A percentile compares a stretch with the other conserved stretches of the same genome.
Conservation (phyloP, 805 yeast genomes). For the Wickerhamiella nectarea region DNA sequence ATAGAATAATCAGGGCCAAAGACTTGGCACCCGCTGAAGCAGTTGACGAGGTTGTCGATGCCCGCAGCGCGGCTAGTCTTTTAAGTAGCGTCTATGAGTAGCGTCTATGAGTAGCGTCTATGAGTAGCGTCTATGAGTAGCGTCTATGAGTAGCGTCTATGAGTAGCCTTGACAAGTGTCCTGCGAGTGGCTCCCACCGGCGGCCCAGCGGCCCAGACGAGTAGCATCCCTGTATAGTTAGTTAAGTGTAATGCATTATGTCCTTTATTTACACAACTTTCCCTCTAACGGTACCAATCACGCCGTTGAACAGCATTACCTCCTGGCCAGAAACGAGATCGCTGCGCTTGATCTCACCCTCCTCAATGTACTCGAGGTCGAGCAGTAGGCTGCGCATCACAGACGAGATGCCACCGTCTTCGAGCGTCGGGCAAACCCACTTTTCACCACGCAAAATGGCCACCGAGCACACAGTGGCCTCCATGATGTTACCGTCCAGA, state of each 20-base stretch:
- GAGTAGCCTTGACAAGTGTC: no score
- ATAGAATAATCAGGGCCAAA: constrained; percentile 32
- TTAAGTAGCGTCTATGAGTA: constrained; percentile 34
- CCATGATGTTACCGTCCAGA: constrained; percentile 46
- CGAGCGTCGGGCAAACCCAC: constrained; percentile 75
- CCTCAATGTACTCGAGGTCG: constrained; percentile 38
- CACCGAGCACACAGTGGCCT: constrained; percentile 71
- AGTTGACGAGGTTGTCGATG: constrained; percentile 42
- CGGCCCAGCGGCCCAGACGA: no score
- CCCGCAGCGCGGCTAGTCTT: constrained; percentile 69
- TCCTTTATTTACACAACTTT: background rate
- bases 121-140: no score
- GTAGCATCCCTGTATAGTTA: no score
- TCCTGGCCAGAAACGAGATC: constrained; percentile 53
- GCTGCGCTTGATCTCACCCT: constrained; percentile 34
- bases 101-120: no score
- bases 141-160: no score
- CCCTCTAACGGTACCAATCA: constrained; percentile 47
- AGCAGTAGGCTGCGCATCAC: constrained; percentile 57
- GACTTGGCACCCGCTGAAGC: constrained; percentile 13
- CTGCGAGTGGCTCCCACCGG: no score
- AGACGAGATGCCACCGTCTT: constrained; percentile 74
- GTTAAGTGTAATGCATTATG: no score
- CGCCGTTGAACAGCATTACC: constrained; percentile 64
- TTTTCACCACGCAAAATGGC: constrained; percentile 43